Evolutionary conservation across 2,329 filamentous ascomycete species (phyloP), one percentile per base, ranked within the genome.

Genomic region (Verticillium zaregamsianum): DNA sequence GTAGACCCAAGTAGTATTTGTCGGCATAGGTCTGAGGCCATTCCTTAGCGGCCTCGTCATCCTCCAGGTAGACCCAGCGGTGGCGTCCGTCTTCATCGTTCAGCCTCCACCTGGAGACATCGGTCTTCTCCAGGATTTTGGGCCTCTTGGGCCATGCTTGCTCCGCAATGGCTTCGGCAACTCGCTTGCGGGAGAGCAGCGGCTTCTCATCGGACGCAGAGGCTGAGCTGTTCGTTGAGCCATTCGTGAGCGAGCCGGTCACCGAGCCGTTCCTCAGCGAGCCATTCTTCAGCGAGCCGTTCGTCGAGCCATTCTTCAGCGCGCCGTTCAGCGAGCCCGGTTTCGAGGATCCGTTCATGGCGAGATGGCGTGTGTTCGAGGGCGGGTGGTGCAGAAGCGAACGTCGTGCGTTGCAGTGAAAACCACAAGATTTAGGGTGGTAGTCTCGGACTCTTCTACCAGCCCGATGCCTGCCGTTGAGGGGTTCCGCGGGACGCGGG

Each of bases 21-120:
- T 99, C 96, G n/a, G 93, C 92, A 61, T 81, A 82, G 28, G 86
- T 90, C 77, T 97, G 93, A 5, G 94, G 93, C 93, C 94, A 97
- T 62, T 85, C 78, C 68, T 90, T 80, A 8, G 82, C 77, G 61
- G 91, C 87, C 63, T 91, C 82, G 28, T 87, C 83, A 60, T 95
- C 89, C 11, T 86, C 85, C 3, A 99, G 80, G 72, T 98, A 99
- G 70, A 95, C 91, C 95, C 95, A 99, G 58, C 92, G 97, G 69
- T 97, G 93, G 61, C 91, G 84, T 57, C 95, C 94, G 59, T 86
- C 84, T 63, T 96, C 91, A 70, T 96, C 90, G 64, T 87, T 84
- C 72, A 98, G 78, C 64, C 95, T 86, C 95, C 95, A 99, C 75
- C 90, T 83, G 8, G 86, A 84, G 66, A 86, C 86, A 75, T 99